Evolutionary conservation across 352 stramenopile genomes (phyloP), one percentile per base, ranked within the genome.

Genomic region (Phytophthora vignae): DNA sequence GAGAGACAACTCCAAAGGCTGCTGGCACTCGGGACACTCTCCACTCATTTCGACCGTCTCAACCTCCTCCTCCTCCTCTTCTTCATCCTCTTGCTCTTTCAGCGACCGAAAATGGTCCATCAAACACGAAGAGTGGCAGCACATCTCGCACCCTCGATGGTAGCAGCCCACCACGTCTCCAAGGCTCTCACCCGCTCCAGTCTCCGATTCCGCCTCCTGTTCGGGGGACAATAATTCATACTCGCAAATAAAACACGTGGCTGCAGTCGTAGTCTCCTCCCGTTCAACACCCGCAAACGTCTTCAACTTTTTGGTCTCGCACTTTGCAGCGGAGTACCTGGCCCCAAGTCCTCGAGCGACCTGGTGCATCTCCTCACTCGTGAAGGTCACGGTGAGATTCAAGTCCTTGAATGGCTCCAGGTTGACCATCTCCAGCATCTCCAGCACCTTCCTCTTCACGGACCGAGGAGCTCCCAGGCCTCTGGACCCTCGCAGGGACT

Each of bases 341-440:
- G 58, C 31, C 14, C 72, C 52, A 7, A 86, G 69, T 15, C 15
- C 62, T 10, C 68, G 74, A n/a, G 76, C 85, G 9, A 88, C 27
- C 7, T 69, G 61, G 44, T 89, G 71, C 4, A 82, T 76, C 15
- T 69, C 79, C 66, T 77, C 64, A 58, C 67, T 82, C 1, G 81
- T 90, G 65, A 90, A 92, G 22, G 55, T 90, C 38, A 92, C 62
- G 0, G 76, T 84, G 22, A 92, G 72, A 52, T 74, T 71, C 38
- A 90, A 73, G 1, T 50, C n/a, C 31, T 70, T 62, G 71, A 87
- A 94, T 8, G 85, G 87, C 29, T 67, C 49, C 7, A 94, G 46
- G 25, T 85, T 84, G 14, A 92, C 64, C 57, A 95, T 83, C 58
- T 90, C 74, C 55, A 92, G 67, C 53, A 95, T 75, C 61, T 95